Base-by-base conservation (phyloP, 352 stramenopile genomes). In the Phytophthora parvispora region DNA sequence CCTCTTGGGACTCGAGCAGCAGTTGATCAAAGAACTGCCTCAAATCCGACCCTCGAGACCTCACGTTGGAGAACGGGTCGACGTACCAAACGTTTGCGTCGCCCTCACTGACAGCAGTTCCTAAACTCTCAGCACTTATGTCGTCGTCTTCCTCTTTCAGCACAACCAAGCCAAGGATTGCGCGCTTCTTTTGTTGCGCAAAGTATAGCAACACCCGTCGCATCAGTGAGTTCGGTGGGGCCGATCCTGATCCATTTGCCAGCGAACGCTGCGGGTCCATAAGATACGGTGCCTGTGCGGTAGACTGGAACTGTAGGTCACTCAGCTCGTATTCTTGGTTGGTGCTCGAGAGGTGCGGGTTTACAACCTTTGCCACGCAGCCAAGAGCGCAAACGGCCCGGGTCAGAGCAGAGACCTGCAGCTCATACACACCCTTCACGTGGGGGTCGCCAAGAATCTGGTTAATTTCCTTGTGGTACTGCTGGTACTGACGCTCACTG, bases 341-440 rank as follows among this genome's bases (percentile, higher is more conserved):
- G 9, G 60, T 64, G 31, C 63, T 68, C 6, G 81, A 84, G 53
- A 88, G 45, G 24, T 85, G 77, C 8, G 74, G 75, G 29, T 86
- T 87, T 6, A 84, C 75, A 28, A 91, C 80, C 31, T 86, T 90
- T 12, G 84, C 84, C 20, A 93, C 86, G 56, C 86, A 99, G 2
- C 98, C 97, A 20, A 99, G 78, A n/a, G 94, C 83, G 58, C 96
- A 95, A 31, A 99, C 76, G 16, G 94, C 87, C 3, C 91, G 84
- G 32, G 97, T 95, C 43, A 98, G 76, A 8, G 96, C 73, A n/a
- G 97, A 93, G 8, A 97, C 93, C 29, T 97, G 81, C 12, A 97
- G 84, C 73, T 99, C 97, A 74, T 99, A 99, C 20, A 99, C 90
- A 18, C 89, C 90, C 9, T 89, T 80, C 12, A 99, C 80, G 4